A percentile compares a stretch with the other conserved stretches of the same genome.
Evolutionary conservation across 148 eudicot species (phyloP).

Genomic region (Diospyros lotus): DNA sequence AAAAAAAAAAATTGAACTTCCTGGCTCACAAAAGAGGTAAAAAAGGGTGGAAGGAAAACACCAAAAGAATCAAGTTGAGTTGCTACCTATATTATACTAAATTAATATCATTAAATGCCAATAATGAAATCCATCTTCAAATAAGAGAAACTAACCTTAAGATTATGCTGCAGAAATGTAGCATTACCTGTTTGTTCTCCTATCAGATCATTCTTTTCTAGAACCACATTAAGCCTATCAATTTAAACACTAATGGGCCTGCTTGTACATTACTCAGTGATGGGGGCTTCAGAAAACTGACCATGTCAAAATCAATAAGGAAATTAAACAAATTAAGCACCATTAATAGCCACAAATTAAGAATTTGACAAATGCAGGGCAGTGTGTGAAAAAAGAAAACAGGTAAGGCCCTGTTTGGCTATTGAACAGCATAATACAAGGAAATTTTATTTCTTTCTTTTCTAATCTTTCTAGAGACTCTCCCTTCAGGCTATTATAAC

Average conservation of each 20-base stretch:
- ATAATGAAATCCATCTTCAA: slow-evolving; percentile 10
- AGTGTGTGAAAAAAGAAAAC: neutral
- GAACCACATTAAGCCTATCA: slow-evolving; percentile 89
- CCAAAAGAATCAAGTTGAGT: neutral
- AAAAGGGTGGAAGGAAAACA: neutral
- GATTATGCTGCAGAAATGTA: neutral
- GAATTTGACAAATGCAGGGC: neutral
- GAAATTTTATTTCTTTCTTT: neutral
- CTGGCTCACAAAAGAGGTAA: neutral
- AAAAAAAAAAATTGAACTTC: neutral
- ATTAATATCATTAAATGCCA: neutral
- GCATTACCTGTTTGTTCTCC: slow-evolving; percentile 57
- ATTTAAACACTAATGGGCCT: slow-evolving; percentile 89
- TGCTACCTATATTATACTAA: neutral
- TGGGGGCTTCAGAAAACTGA: slow-evolving; percentile 61
- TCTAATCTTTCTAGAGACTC: neutral
- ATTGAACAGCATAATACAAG: neutral
- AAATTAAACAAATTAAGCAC: neutral
- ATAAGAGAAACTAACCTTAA: neutral
- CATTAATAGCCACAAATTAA: neutral
- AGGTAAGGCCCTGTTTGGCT: neutral
- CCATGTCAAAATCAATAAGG: slow-evolving; percentile 9
- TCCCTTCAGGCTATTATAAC: neutral
- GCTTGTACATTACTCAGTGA: slow-evolving; percentile 86
- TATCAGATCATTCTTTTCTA: slow-evolving; percentile 79